Evolutionary conservation across 768 basidiomycete genomes (phyloP).

Genomic region (Lactarius pseudohatsudake): DNA sequence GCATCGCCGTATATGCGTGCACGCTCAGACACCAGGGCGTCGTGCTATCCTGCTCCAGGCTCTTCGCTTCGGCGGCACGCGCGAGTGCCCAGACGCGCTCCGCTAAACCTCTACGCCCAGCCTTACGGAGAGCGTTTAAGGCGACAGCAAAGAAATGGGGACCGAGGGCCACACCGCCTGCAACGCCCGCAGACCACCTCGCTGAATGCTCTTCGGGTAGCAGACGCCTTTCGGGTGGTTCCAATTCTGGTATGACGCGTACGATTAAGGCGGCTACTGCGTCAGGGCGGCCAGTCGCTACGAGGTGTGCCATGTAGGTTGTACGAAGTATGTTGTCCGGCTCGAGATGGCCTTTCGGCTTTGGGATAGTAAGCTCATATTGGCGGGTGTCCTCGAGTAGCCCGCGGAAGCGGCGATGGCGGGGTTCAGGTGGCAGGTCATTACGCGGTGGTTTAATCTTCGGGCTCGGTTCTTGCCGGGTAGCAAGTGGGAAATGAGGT

Average conservation of each 20-base stretch:
- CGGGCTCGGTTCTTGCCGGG: neutral
- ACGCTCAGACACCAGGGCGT: conserved; percentile 64
- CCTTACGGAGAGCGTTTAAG: conserved; percentile 59
- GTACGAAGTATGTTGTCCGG: conserved; percentile 51
- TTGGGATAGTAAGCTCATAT: conserved; percentile 28
- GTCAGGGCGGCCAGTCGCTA: conserved; percentile 47
- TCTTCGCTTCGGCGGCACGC: conserved; percentile 51
- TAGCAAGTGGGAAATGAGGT: neutral
- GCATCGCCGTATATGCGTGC: conserved; percentile 70
- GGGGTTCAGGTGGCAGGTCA: neutral
- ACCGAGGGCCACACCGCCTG: conserved; percentile 40
- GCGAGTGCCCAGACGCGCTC: conserved; percentile 67
- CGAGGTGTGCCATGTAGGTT: conserved; percentile 52
- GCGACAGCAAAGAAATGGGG: conserved; percentile 60
- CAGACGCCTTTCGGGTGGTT: conserved; percentile 20
- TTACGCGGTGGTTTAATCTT: neutral
- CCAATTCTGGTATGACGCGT: conserved; percentile 54
- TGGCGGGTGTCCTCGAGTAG: conserved; percentile 10
- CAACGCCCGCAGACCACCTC: conserved; percentile 13
- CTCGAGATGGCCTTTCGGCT: conserved; percentile 24
- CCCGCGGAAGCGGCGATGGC: neutral
- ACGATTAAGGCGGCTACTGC: conserved; percentile 51
- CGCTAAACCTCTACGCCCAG: conserved; percentile 52
- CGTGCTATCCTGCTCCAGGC: conserved; percentile 44
- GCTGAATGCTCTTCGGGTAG: neutral